Evolutionary conservation across 78 protist species (phyloP), one percentile per base, ranked within the genome.

Genomic region (Cavenderia fasciculata): DNA sequence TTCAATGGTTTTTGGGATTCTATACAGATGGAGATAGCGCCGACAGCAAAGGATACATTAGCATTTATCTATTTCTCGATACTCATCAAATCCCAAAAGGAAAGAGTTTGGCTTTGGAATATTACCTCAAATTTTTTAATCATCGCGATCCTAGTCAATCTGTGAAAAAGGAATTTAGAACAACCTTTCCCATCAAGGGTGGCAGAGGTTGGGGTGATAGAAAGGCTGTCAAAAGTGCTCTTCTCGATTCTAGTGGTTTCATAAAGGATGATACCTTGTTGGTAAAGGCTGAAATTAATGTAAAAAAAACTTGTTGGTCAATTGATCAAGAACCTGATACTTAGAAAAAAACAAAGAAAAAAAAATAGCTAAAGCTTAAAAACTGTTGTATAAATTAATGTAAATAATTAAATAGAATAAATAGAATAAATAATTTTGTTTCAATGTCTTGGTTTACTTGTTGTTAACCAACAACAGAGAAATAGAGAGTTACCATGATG

Each of bases 141-240:
- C 87, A 77, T 44, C 33, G 65, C 25, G 87, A 77, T 47, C 65
- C n/a, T 34, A 23, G 27, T 29, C 74, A 46, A 34, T 77, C 87
- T 2, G 41, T 77, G 11, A 41, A 77, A 27, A 63, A 65, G 25
- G 87, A 77, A 63, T 77, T 59, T 33, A 44, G 68, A 33, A 54
- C 61, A 23, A 31, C 63, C 0, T 77, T 77, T 25, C 87, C 87
- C 29, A 77, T 77, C 65, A 62, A 63, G 18, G 65, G 44, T 31
- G 87, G 87, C 5, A 36, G 33, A 14, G 87, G 87, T 34, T 77
- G 87, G 87, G 87, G 87, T n/a, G 87, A 77, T 21, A 29, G 87
- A n/a, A 65, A 52, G 16, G 68, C 74, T 34, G 62, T 77, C 16
- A 29, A 41, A 19, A 31, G 47, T 5, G 14, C 41, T 21, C 27